Percentiles rank a stretch among this genome's conserved stretches.
phyloP scores from a whole-genome alignment of 2,329 filamentous ascomycete genomes.

The Cladosporium oxysporum region DNA sequence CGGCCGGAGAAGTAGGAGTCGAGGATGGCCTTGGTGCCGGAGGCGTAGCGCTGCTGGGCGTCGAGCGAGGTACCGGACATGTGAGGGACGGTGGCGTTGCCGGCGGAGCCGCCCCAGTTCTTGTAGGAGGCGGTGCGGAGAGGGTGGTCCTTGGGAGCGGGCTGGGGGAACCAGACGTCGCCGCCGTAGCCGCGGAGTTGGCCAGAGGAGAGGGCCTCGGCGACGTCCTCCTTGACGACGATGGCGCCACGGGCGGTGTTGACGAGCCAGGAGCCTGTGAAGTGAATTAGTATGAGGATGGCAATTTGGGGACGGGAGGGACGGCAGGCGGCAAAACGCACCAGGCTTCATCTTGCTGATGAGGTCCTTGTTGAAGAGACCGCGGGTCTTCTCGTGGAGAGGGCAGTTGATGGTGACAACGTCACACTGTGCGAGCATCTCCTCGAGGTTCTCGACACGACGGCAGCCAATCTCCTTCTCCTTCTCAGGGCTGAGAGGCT shows the following conservation, averaged over 20 bases:
- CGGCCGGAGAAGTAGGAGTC: constrained; percentile 86
- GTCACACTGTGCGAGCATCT: constrained; percentile 91
- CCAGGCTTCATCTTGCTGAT: constrained; percentile 99
- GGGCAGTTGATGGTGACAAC: constrained; percentile 99
- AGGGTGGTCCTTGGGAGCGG: constrained; percentile 87
- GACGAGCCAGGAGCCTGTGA: constrained; percentile 87
- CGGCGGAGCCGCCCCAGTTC: constrained; percentile 76
- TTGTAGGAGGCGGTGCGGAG: constrained; percentile 84
- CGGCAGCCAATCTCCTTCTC: constrained; percentile 96
- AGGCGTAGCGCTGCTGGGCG: constrained; percentile 73
- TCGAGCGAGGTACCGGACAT: constrained; percentile 99
- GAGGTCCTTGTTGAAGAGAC: constrained; percentile 97
- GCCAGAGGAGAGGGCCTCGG: constrained; percentile 85
- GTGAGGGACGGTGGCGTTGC: constrained; percentile 98
- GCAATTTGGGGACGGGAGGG: background rate
- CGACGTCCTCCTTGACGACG: constrained; percentile 98
- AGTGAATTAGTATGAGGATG: constrained; percentile 20
- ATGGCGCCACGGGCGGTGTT: constrained; percentile 99
- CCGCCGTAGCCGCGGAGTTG: constrained; percentile 88
- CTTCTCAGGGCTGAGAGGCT: constrained; percentile 79
- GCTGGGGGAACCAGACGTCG: constrained; percentile 97
- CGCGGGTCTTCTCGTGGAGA: constrained; percentile 94
- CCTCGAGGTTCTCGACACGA: constrained; percentile 84
- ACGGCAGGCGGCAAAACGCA: constrained; percentile 41
- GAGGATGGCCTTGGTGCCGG: constrained; percentile 77